These are phyloP conservation scores for Penicillium glabrum DNA, from an alignment of 2,329 filamentous ascomycete genomes.

Conservation along the genomic window DNA sequence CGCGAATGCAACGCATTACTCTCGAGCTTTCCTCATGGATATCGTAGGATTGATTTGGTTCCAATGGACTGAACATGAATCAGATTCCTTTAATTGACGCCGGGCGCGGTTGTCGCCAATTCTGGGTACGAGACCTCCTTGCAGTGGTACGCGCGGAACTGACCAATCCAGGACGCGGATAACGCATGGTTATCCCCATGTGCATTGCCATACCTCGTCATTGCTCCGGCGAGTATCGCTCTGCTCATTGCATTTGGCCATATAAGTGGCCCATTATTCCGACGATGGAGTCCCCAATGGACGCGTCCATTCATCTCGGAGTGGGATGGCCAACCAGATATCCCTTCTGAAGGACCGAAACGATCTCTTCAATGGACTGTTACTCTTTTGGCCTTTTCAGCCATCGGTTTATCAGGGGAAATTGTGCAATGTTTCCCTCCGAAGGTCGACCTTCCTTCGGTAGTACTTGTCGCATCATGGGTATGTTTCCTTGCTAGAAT, in stretches of 20 bases:
- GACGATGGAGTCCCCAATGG: constrained; percentile 49
- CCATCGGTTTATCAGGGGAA: constrained; percentile 36
- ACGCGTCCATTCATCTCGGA: constrained; percentile 53
- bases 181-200: constrained; percentile 37
- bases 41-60: neutral
- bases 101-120: constrained; percentile 11
- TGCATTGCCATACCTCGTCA: constrained; percentile 34
- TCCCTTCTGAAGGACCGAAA: constrained; percentile 32
- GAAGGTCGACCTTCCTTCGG: constrained; percentile 12
- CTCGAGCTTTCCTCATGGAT: neutral
- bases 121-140: constrained; percentile 19
- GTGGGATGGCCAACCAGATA: constrained; percentile 26
- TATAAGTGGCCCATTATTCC: constrained; percentile 24
- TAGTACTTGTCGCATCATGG: constrained; percentile 36
- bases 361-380: constrained; percentile 35
- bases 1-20: constrained; percentile 1
- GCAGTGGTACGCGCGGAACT: constrained; percentile 2
- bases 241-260: constrained; percentile 29
- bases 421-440: constrained; percentile 27
- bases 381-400: constrained; percentile 40
- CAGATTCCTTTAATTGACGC: constrained; percentile 14
- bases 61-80: constrained; percentile 14
- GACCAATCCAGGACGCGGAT: constrained; percentile 34
- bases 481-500: constrained; percentile 28
- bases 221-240: constrained; percentile 28